Percentiles rank a stretch among this genome's conserved stretches.
Conservation (phyloP, 2,329 filamentous ascomycete genomes). For the Tolypocladium guangdongense region DNA sequence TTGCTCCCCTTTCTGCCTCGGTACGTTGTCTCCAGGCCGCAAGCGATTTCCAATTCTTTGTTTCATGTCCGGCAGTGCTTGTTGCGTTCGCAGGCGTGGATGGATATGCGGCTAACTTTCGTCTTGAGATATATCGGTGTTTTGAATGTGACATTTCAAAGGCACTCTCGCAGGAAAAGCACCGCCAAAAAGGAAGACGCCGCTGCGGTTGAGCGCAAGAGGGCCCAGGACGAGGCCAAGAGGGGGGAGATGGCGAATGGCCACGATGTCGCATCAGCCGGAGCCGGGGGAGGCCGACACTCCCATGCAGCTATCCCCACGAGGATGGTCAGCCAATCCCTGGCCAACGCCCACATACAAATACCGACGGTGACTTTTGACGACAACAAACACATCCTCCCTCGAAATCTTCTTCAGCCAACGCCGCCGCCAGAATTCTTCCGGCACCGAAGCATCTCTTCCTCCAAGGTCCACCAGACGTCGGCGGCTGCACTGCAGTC, state of each 20-base stretch:
- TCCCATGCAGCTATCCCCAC: slow-evolving; percentile 8
- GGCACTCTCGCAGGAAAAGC: slow-evolving; percentile 58
- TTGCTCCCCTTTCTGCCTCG: slow-evolving; percentile 85
- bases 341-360: slow-evolving; percentile 51
- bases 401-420: slow-evolving; percentile 66
- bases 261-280: neutral
- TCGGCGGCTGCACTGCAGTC: slow-evolving; percentile 4
- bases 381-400: slow-evolving; percentile 89
- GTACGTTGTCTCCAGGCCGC: slow-evolving; percentile 29
- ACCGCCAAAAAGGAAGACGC: slow-evolving; percentile 39
- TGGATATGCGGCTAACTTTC: neutral
- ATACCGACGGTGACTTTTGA: slow-evolving; percentile 88
- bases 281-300: slow-evolving; percentile 7
- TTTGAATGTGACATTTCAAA: slow-evolving; percentile 89
- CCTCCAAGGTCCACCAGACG: slow-evolving; percentile 11
- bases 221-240: slow-evolving; percentile 17
- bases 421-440: slow-evolving; percentile 26
- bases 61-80: neutral
- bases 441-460: slow-evolving; percentile 22
- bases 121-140: slow-evolving; percentile 80
- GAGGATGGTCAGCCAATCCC: slow-evolving; percentile 59
- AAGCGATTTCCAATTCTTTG: neutral
- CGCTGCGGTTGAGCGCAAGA: slow-evolving; percentile 23
- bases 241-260: slow-evolving; percentile 2
- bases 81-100: neutral